Conservation (phyloP, 306 rosid genomes). For the Amphicarpaea edgeworthii region DNA sequence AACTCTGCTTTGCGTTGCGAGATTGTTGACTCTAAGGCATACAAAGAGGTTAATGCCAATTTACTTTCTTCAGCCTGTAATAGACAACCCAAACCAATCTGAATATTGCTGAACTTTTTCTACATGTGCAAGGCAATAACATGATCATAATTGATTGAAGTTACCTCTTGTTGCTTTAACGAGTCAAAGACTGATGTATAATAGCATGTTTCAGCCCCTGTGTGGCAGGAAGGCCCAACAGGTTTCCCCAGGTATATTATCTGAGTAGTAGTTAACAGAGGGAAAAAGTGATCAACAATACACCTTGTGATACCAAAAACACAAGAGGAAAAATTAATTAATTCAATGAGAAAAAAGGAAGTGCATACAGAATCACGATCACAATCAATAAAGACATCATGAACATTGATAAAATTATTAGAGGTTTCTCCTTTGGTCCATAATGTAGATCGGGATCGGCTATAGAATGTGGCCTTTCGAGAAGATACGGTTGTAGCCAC, state of each 20-base stretch:
- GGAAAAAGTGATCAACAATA: conserved; percentile 31
- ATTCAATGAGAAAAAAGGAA: conserved; percentile 26
- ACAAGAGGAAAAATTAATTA: background rate
- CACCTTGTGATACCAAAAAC: background rate
- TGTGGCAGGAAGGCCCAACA: conserved; percentile 96
- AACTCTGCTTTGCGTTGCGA: conserved; percentile 74
- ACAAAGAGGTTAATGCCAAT: conserved; percentile 74
- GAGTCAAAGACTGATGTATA: conserved; percentile 69
- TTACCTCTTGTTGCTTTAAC: conserved; percentile 66
- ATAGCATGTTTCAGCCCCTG: conserved; percentile 88
- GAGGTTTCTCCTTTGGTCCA: conserved; percentile 99
- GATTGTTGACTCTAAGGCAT: conserved; percentile 73
- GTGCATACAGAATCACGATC: conserved; percentile 86
- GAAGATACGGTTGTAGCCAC: conserved; percentile 63
- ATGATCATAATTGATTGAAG: conserved; percentile 4
- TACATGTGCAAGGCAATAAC: background rate
- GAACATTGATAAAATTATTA: conserved; percentile 85
- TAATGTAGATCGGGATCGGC: conserved; percentile 78
- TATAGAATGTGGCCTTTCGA: conserved; percentile 85
- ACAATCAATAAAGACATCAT: conserved; percentile 81
- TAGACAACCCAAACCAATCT: conserved; percentile 40
- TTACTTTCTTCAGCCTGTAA: conserved; percentile 60
- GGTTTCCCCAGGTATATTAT: conserved; percentile 94
- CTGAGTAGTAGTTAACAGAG: conserved; percentile 46
- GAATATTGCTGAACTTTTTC: conserved; percentile 5